phyloP scores from a whole-genome alignment of 2,329 filamentous ascomycete species.

The Ophiocordyceps camponoti-floridani region DNA sequence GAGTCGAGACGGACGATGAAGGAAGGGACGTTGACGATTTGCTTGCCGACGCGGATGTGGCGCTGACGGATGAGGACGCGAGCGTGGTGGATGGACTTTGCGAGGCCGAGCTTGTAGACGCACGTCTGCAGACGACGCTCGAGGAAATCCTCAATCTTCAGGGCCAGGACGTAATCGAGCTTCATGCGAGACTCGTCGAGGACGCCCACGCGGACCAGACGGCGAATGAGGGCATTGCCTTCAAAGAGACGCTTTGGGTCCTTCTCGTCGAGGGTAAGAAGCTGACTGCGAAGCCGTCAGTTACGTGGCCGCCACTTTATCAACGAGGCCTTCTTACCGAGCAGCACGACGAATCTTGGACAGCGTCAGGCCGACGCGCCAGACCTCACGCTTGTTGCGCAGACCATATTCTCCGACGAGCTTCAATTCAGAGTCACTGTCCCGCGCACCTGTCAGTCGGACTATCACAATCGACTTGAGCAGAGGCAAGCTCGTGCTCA shows the following conservation, averaged over 20 bases:
- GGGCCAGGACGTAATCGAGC: constrained; percentile 99
- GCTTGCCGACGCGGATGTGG: constrained; percentile 99
- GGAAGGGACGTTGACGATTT: constrained; percentile 99
- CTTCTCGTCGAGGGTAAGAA: constrained; percentile 99
- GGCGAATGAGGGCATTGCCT: constrained; percentile 99
- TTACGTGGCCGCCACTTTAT: neutral
- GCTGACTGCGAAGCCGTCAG: constrained; percentile 51
- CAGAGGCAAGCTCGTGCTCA: constrained; percentile 95
- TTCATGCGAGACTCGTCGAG: constrained; percentile 99
- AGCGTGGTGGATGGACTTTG: constrained; percentile 99
- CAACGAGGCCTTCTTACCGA: constrained; percentile 42
- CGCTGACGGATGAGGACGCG: constrained; percentile 99
- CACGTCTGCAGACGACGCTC: constrained; percentile 99
- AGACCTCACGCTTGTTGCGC: constrained; percentile 99
- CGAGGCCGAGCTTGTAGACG: constrained; percentile 99
- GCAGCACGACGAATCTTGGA: constrained; percentile 99
- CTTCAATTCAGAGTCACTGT: constrained; percentile 98
- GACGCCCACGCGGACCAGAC: constrained; percentile 98
- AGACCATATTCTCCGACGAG: constrained; percentile 99
- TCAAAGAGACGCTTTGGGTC: constrained; percentile 99
- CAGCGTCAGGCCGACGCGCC: constrained; percentile 97
- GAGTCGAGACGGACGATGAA: constrained; percentile 99
- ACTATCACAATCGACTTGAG: constrained; percentile 71
- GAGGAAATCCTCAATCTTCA: constrained; percentile 99
- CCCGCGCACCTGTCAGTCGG: constrained; percentile 45